A percentile compares a stretch with the other conserved stretches of the same genome.
phyloP scores from a whole-genome alignment of 345 rosid genomes.

The Camelina hispida region DNA sequence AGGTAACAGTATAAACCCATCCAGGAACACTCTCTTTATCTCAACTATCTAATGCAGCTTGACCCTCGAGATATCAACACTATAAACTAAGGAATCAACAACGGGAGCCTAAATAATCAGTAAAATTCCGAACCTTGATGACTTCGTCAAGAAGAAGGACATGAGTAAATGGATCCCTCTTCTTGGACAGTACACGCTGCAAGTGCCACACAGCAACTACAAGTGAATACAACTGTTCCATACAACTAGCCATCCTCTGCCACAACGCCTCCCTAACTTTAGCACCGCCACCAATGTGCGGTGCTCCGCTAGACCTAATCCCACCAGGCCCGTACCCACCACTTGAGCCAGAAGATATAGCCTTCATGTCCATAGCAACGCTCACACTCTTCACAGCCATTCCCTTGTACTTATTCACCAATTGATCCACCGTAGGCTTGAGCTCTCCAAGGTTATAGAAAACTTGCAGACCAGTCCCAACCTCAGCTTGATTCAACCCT shows the following conservation, averaged over 20 bases:
- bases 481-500: constrained; percentile 95
- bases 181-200: constrained; percentile 95
- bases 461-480: constrained; percentile 96
- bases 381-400: constrained; percentile 81
- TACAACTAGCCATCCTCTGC: constrained; percentile 88
- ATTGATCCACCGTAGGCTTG: constrained; percentile 71
- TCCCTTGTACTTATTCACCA: constrained; percentile 77
- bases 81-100: not conserved
- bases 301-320: constrained; percentile 86
- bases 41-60: constrained; percentile 13
- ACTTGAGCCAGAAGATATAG: constrained; percentile 62
- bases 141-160: constrained; percentile 92
- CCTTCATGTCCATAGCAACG: constrained; percentile 91
- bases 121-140: constrained; percentile 62
- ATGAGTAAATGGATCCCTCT: constrained; percentile 96
- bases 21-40: too few species aligned
- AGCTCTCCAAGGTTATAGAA: constrained; percentile 95
- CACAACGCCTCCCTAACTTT: constrained; percentile 89
- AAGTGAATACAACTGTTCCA: constrained; percentile 84
- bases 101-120: not conserved
- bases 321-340: constrained; percentile 91
- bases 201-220: constrained; percentile 95
- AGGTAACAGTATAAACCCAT: not conserved
- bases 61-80: not conserved
- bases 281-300: constrained; percentile 89